These are phyloP conservation scores for Secale cereale DNA, from an alignment of 176 grass and related monocot species.

Conservation along the genomic window DNA sequence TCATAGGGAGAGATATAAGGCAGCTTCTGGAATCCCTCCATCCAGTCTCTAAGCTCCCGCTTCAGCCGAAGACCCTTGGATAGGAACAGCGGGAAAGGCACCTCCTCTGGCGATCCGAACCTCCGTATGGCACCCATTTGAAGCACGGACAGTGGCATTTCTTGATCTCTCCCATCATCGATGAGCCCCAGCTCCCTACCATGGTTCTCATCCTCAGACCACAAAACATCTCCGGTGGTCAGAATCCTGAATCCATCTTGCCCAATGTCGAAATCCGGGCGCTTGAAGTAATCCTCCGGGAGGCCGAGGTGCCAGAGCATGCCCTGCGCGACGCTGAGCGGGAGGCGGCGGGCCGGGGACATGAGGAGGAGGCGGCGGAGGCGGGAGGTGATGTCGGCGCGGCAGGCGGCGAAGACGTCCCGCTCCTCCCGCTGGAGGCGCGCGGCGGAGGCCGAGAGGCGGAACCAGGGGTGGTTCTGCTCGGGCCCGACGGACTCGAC, in stretches of 20 bases:
- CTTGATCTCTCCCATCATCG: constrained; percentile 6
- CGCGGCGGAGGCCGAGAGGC: constrained; percentile 40
- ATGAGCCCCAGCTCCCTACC: constrained; percentile 40
- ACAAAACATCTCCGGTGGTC: constrained; percentile 8
- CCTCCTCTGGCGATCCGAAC: constrained; percentile 20
- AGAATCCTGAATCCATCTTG: constrained; percentile 56
- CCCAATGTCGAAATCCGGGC: constrained; percentile 23
- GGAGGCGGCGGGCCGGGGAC: constrained; percentile 44
- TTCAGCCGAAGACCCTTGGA: constrained; percentile 77
- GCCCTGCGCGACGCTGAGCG: constrained; percentile 52
- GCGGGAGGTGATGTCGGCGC: constrained; percentile 41
- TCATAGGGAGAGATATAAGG: constrained; percentile 68
- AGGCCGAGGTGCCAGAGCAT: constrained; percentile 82
- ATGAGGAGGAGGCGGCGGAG: constrained; percentile 61
- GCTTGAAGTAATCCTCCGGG: constrained; percentile 65
- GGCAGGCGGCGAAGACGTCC: constrained; percentile 34
- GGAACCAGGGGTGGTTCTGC: constrained; percentile 76
- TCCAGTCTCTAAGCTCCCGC: constrained; percentile 62
- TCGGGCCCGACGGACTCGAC: constrained; percentile 65
- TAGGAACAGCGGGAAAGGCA: constrained; percentile 60
- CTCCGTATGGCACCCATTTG: constrained; percentile 39
- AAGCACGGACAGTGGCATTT: constrained; percentile 49
- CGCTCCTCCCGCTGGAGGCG: constrained; percentile 50
- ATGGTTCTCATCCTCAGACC: neutral
- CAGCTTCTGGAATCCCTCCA: constrained; percentile 60